Percentiles rank a stretch among this genome's conserved stretches.
These are phyloP conservation scores for Dicorynia guianensis DNA, from an alignment of 306 rosid genomes.

Conservation along the genomic window DNA sequence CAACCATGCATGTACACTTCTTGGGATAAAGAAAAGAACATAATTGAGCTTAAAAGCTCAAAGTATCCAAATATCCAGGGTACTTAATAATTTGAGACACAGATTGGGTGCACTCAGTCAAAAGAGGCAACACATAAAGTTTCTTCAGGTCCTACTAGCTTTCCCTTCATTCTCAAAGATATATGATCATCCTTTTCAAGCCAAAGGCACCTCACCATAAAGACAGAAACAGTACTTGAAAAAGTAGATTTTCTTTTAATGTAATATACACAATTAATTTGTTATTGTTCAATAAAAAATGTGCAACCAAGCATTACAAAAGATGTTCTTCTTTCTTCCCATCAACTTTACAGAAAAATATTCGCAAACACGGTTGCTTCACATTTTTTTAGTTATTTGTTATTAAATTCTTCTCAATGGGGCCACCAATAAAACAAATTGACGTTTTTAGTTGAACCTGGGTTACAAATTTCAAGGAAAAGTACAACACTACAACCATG, in stretches of 20 bases:
- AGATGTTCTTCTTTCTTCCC: neutral
- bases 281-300: neutral
- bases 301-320: neutral
- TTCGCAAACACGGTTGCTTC: neutral
- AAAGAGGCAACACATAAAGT: neutral
- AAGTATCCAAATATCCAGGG: neutral
- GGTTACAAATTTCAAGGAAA: neutral
- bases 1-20: neutral
- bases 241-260: neutral
- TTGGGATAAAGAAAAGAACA: neutral
- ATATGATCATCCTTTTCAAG: neutral
- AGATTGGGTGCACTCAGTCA: slow-evolving; percentile 10
- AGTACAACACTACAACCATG: neutral
- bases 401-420: neutral
- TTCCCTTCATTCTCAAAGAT: neutral
- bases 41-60: neutral
- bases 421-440: neutral
- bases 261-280: neutral
- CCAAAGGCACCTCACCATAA: neutral
- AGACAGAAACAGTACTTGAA: neutral
- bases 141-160: neutral
- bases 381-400: neutral
- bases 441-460: neutral
- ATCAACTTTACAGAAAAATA: neutral
- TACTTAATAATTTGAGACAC: neutral